These are phyloP conservation scores for Amauroascus verrucosus DNA, from an alignment of 2,329 filamentous ascomycete genomes.

Conservation along the genomic window DNA sequence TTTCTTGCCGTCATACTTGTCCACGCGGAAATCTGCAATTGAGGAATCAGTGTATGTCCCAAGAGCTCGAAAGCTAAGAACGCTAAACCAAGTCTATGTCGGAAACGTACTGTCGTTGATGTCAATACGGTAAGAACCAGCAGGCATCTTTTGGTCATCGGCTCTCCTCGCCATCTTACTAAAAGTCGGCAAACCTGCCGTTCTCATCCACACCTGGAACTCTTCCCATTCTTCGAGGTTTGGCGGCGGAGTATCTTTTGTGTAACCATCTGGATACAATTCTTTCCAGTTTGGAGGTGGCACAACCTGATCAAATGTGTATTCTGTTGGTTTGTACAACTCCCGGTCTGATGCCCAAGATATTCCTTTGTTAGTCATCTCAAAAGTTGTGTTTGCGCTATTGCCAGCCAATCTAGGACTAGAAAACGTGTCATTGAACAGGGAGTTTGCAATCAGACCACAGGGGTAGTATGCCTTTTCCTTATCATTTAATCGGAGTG, in stretches of 20 bases:
- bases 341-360: conserved; percentile 77
- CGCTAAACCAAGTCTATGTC: not conserved
- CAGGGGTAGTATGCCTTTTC: conserved; percentile 83
- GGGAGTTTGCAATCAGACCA: conserved; percentile 88
- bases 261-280: conserved; percentile 63
- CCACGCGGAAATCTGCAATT: conserved; percentile 64
- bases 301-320: conserved; percentile 54
- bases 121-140: conserved; percentile 64
- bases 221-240: conserved; percentile 65
- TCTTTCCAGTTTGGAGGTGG: conserved; percentile 79
- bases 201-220: conserved; percentile 99
- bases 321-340: conserved; percentile 62
- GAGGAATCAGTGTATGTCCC: not conserved
- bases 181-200: conserved; percentile 84
- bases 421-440: conserved; percentile 87
- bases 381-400: conserved; percentile 47
- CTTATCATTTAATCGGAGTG: conserved; percentile 48
- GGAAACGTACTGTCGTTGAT: conserved; percentile 63
- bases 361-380: conserved; percentile 68
- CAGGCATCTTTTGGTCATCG: conserved; percentile 55
- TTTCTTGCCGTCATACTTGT: conserved; percentile 73
- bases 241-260: conserved; percentile 53
- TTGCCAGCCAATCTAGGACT: conserved; percentile 53
- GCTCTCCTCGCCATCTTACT: conserved; percentile 88
- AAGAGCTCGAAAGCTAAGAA: not conserved